phyloP scores from a whole-genome alignment of 2,329 filamentous ascomycete genomes.

The Cladosporium sp. region DNA sequence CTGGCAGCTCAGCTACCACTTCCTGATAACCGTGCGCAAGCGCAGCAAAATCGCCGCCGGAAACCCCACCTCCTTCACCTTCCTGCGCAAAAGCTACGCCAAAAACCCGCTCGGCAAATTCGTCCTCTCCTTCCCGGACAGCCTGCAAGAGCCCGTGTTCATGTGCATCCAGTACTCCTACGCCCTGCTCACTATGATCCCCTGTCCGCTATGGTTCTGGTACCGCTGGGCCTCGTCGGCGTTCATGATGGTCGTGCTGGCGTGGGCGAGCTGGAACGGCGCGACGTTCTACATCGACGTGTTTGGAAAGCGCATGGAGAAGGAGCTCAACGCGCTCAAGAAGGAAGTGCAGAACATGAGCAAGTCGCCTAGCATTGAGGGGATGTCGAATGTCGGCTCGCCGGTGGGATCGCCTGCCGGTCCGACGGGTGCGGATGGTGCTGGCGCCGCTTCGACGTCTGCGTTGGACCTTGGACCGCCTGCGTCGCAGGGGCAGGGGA shows the following conservation, averaged over 20 bases:
- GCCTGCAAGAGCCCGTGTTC: slow-evolving; percentile 81
- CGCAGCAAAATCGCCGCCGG: slow-evolving; percentile 94
- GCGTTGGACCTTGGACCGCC: slow-evolving; percentile 30
- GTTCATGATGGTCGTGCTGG: slow-evolving; percentile 80
- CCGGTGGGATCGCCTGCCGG: slow-evolving; percentile 26
- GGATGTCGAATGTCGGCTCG: slow-evolving; percentile 19
- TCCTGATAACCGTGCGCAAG: slow-evolving; percentile 92
- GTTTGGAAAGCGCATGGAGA: slow-evolving; percentile 94
- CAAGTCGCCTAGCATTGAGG: slow-evolving; percentile 28
- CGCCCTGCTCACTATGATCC: slow-evolving; percentile 87
- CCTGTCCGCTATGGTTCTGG: slow-evolving; percentile 93
- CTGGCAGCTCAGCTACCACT: slow-evolving; percentile 92
- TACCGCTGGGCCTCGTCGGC: slow-evolving; percentile 71
- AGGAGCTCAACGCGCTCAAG: slow-evolving; percentile 85
- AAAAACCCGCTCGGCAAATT: slow-evolving; percentile 84
- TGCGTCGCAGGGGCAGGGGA: not conserved
- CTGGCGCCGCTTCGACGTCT: slow-evolving; percentile 13
- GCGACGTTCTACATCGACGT: slow-evolving; percentile 98
- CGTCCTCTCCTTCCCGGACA: slow-evolving; percentile 71
- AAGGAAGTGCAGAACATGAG: slow-evolving; percentile 60
- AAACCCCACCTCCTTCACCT: slow-evolving; percentile 93
- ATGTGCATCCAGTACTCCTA: slow-evolving; percentile 96
- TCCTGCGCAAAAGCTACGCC: slow-evolving; percentile 87
- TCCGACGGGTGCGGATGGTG: slow-evolving; percentile 18
- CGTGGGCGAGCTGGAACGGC: slow-evolving; percentile 94